Percentiles rank a stretch among this genome's conserved stretches.
These are phyloP conservation scores for Phytopythium aichiense DNA, from an alignment of 352 stramenopile genomes.

Conservation along the genomic window DNA sequence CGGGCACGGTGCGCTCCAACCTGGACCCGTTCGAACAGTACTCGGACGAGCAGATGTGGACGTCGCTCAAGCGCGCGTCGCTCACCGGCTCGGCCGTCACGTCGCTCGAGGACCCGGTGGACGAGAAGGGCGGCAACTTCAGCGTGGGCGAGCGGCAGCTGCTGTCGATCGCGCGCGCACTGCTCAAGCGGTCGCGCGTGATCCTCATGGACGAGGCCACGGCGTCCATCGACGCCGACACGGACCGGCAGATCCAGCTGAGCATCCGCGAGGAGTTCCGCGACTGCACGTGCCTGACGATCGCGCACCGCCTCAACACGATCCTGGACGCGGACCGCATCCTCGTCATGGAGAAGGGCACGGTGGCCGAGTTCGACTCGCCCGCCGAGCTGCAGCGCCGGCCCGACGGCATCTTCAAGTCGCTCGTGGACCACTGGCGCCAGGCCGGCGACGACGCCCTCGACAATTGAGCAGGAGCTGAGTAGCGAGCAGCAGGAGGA, in stretches of 20 bases:
- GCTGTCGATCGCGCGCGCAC: slow-evolving; percentile 92
- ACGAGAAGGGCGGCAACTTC: slow-evolving; percentile 93
- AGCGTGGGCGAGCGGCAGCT: slow-evolving; percentile 93
- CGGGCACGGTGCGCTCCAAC: slow-evolving; percentile 85
- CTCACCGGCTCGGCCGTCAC: slow-evolving; percentile 41
- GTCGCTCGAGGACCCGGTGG: slow-evolving; percentile 31
- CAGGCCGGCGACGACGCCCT: slow-evolving; percentile 30
- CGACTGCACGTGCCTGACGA: slow-evolving; percentile 93
- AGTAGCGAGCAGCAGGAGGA: neutral
- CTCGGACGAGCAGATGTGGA: slow-evolving; percentile 77
- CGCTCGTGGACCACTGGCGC: slow-evolving; percentile 63
- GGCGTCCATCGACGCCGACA: slow-evolving; percentile 80
- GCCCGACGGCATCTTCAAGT: slow-evolving; percentile 55
- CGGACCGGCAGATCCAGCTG: slow-evolving; percentile 84
- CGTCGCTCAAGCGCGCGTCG: slow-evolving; percentile 76
- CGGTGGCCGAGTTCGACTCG: slow-evolving; percentile 88
- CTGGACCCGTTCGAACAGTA: slow-evolving; percentile 89
- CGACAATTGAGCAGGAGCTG: slow-evolving; percentile 1
- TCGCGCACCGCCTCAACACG: slow-evolving; percentile 97
- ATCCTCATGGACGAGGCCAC: slow-evolving; percentile 98
- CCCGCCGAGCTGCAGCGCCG: slow-evolving; percentile 78
- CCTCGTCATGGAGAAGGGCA: slow-evolving; percentile 94
- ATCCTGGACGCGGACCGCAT: slow-evolving; percentile 97
- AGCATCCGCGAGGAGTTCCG: slow-evolving; percentile 92
- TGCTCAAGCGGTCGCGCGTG: slow-evolving; percentile 88